phyloP scores from a whole-genome alignment of 2,329 filamentous ascomycete genomes.

The Spiromastix sp. region DNA sequence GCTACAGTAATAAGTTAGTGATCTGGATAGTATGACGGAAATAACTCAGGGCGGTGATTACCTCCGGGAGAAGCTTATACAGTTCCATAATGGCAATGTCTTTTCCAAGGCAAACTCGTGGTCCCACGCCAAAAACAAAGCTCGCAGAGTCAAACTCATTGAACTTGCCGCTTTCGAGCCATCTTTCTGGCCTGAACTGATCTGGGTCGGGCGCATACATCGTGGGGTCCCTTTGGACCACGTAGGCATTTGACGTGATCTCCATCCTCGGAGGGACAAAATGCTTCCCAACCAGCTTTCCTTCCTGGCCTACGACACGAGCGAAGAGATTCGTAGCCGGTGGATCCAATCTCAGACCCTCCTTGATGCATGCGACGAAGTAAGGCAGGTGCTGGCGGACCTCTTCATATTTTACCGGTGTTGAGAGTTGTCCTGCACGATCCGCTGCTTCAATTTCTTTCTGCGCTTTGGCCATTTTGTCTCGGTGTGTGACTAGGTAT shows the following conservation, averaged over 20 bases:
- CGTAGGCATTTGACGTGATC: slow-evolving; percentile 10
- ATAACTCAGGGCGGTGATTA: too few species aligned
- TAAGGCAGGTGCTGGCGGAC: slow-evolving; percentile 21
- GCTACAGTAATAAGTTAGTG: slow-evolving; percentile 1
- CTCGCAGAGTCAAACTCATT: slow-evolving; percentile 9
- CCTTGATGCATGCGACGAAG: slow-evolving; percentile 26
- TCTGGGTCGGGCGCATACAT: slow-evolving; percentile 37
- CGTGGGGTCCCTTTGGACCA: slow-evolving; percentile 30
- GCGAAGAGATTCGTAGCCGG: slow-evolving; percentile 20
- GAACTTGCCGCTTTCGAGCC: slow-evolving; percentile 26
- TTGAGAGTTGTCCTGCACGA: slow-evolving; percentile 4
- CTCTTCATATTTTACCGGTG: slow-evolving; percentile 15
- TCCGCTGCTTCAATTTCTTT: slow-evolving; percentile 16
- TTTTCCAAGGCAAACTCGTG: slow-evolving; percentile 16
- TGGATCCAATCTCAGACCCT: slow-evolving; percentile 20
- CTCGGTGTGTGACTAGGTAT: slow-evolving; percentile 16
- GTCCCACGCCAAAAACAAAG: slow-evolving; percentile 15
- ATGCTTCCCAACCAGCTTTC: slow-evolving; percentile 22
- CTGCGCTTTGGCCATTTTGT: slow-evolving; percentile 6
- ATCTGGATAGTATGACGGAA: too few species aligned
- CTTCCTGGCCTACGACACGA: slow-evolving; percentile 18
- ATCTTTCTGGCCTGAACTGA: slow-evolving; percentile 37
- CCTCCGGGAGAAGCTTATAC: slow-evolving; percentile 15
- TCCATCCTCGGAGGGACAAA: slow-evolving; percentile 16
- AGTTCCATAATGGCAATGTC: slow-evolving; percentile 17